Evolutionary conservation across 352 stramenopile species (phyloP).

Genomic region (Aphanomyces astaci): DNA sequence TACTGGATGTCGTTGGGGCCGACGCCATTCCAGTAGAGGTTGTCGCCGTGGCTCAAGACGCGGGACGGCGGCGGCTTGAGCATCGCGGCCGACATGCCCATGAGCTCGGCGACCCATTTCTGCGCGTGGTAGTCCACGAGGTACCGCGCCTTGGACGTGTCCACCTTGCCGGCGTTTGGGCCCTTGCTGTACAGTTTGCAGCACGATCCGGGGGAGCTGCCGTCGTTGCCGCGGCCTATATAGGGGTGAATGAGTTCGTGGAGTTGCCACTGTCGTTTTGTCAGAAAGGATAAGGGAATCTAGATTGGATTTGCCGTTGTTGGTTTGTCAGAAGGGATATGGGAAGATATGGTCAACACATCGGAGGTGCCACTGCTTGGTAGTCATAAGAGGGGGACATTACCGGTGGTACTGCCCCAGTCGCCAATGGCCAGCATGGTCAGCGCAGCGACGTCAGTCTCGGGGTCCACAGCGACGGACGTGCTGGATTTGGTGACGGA

Average conservation of each 20-base stretch:
- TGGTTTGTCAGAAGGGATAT: no score
- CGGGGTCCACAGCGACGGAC: slow-evolving; percentile 26
- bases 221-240: slow-evolving; percentile 16
- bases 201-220: slow-evolving; percentile 42
- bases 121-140: slow-evolving; percentile 70
- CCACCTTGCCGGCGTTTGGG: slow-evolving; percentile 30
- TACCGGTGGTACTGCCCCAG: slow-evolving; percentile 51
- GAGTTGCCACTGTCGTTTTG: no score
- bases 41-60: slow-evolving; percentile 35
- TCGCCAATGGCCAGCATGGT: slow-evolving; percentile 51
- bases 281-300: no score
- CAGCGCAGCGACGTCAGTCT: background rate
- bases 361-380: no score
- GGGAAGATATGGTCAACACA: no score
- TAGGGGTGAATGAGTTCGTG: no score
- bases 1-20: slow-evolving; percentile 57
- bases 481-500: background rate
- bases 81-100: slow-evolving; percentile 49
- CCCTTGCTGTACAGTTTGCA: slow-evolving; percentile 65
- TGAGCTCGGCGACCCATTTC: slow-evolving; percentile 47
- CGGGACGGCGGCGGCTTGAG: slow-evolving; percentile 56
- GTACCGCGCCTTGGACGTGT: slow-evolving; percentile 30
- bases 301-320: no score
- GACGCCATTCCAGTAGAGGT: slow-evolving; percentile 22
- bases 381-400: no score